phyloP scores from a whole-genome alignment of 768 basidiomycete species.

The Strobilomyces dryophilus region DNA sequence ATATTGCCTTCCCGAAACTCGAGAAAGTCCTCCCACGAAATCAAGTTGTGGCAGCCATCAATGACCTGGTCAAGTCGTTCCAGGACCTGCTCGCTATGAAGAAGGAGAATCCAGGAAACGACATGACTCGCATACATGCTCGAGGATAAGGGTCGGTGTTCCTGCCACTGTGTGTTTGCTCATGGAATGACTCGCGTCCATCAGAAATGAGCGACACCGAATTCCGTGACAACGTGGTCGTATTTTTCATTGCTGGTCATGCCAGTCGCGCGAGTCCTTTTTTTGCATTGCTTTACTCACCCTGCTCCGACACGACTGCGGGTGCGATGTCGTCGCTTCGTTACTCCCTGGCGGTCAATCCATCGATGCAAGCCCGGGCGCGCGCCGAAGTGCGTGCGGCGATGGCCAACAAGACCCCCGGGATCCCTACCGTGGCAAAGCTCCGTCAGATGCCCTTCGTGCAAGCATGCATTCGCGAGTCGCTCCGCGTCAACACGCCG shows the following conservation, averaged over 20 bases:
- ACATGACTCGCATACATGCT: slow-evolving; percentile 6
- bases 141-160: slow-evolving; percentile 1
- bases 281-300: not conserved
- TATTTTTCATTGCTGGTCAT: not conserved
- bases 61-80: not conserved
- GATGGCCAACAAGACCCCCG: not conserved
- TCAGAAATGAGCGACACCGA: not conserved
- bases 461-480: not conserved
- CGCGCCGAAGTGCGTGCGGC: not conserved
- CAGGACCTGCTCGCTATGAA: not conserved
- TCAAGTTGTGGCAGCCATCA: not conserved
- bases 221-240: not conserved
- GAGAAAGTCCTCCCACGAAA: not conserved
- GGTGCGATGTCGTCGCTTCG: not conserved
- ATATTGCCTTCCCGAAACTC: not conserved
- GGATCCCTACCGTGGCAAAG: not conserved
- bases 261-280: not conserved
- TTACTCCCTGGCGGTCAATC: not conserved
- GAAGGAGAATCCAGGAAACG: slow-evolving; percentile 1
- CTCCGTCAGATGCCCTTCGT: not conserved
- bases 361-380: not conserved
- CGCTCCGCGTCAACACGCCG: not conserved
- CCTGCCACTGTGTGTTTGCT: not conserved
- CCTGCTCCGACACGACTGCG: not conserved
- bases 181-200: not conserved